A percentile compares a stretch with the other conserved stretches of the same genome.
Conservation (phyloP, 805 yeast species). For the Teunomyces panamensis region DNA sequence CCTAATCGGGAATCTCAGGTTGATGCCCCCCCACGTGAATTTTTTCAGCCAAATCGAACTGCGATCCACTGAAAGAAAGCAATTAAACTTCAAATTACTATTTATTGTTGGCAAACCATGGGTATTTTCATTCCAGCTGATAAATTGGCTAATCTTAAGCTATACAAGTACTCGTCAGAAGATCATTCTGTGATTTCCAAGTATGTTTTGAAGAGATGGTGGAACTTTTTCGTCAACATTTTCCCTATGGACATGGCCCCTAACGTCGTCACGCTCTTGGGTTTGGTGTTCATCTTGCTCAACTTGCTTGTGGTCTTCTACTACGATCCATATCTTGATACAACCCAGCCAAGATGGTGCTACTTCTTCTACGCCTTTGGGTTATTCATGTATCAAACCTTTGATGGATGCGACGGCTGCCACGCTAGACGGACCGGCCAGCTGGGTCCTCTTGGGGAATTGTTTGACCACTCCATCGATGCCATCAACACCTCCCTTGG, state of each 20-base stretch:
- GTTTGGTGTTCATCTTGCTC: conserved; percentile 65
- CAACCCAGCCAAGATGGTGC: conserved; percentile 69
- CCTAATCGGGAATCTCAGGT: neutral
- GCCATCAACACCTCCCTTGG: conserved; percentile 79
- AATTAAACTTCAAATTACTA: neutral
- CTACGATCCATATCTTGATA: conserved; percentile 65
- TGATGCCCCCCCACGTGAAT: neutral
- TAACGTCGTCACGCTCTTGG: conserved; percentile 79
- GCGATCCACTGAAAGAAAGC: neutral
- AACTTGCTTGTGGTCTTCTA: conserved; percentile 65
- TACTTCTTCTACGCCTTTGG: conserved; percentile 77
- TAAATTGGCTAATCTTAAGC: conserved; percentile 50
- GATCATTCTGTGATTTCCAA: conserved; percentile 79
- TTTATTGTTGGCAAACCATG: conserved; percentile 37
- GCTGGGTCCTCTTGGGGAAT: conserved; percentile 89
- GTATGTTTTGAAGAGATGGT: conserved; percentile 76
- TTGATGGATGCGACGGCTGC: conserved; percentile 94
- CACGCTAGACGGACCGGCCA: conserved; percentile 97
- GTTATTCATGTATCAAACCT: conserved; percentile 86
- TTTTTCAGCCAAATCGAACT: neutral
- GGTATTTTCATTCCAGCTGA: conserved; percentile 61
- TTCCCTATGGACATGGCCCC: conserved; percentile 93
- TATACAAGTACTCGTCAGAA: conserved; percentile 68
- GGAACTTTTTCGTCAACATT: conserved; percentile 66
- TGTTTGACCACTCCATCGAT: conserved; percentile 85